phyloP scores from a whole-genome alignment of 83 land plant species.

The Thuja plicata region DNA sequence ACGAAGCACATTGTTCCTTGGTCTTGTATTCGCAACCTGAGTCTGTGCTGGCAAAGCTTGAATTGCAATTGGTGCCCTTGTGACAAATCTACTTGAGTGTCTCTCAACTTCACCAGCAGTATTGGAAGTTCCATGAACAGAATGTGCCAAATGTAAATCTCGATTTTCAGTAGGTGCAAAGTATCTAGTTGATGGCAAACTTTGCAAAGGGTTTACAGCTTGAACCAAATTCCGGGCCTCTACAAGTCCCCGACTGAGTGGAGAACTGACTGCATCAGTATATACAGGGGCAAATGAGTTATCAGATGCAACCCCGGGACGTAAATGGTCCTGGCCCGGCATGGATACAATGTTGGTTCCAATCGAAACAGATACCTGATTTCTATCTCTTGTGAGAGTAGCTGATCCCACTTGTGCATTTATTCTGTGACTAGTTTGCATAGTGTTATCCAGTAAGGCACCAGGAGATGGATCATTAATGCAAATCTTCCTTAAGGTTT shows the following conservation, averaged over 20 bases:
- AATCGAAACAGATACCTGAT: not conserved
- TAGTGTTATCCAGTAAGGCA: not conserved
- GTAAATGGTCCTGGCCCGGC: slow-evolving; percentile 9
- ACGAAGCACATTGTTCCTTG: slow-evolving; percentile 10
- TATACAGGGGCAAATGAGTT: slow-evolving; percentile 17
- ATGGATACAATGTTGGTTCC: not conserved
- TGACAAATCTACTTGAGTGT: slow-evolving; percentile 29
- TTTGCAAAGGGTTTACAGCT: slow-evolving; percentile 14
- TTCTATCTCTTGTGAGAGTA: slow-evolving; percentile 8
- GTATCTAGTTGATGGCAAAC: not conserved
- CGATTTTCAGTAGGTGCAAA: slow-evolving; percentile 5
- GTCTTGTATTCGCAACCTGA: slow-evolving; percentile 20
- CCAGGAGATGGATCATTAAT: not conserved
- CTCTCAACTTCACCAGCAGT: slow-evolving; percentile 27
- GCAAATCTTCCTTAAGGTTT: slow-evolving; percentile 2
- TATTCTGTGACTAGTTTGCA: not conserved
- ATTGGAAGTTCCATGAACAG: slow-evolving; percentile 17
- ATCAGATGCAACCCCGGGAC: slow-evolving; percentile 20
- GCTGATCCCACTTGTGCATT: not conserved
- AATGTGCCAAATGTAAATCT: slow-evolving; percentile 22
- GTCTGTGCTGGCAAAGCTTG: slow-evolving; percentile 67
- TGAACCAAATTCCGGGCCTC: slow-evolving; percentile 19
- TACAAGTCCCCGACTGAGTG: slow-evolving; percentile 17
- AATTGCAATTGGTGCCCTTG: slow-evolving; percentile 47
- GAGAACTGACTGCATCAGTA: slow-evolving; percentile 32